Base-by-base conservation (phyloP, 2,329 filamentous ascomycete species). In the Arthroderma sp. region DNA sequence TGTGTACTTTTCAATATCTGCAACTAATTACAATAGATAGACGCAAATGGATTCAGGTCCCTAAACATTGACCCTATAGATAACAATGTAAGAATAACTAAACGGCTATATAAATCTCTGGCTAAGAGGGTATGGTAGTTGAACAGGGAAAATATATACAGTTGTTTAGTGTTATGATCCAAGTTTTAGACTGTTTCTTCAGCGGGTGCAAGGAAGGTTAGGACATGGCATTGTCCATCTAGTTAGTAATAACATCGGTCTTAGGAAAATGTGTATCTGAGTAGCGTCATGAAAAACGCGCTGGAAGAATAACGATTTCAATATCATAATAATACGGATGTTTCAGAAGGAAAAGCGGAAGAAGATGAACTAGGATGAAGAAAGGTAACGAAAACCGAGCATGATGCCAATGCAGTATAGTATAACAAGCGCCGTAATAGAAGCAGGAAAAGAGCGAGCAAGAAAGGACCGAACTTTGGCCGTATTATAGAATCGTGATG, bases 241-340 rank as follows among this genome's bases (percentile, higher is more conserved):
- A 21, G 44, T n/a, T 28, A 49, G 15, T 31, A 31, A 23, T 49
- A 49, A 49, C 21, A 31, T 5, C 15, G 44, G 21, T 49, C 11
- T 28, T 49, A n/a, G 11, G 15, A 49, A 31, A 9, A 49, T 31
- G 25, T 31, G 44, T 43, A 21, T 8, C 9, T 9, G n/a, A 21
- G 19, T 21, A 43, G 39, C 39, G 21, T 43, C 39, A 43, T 43
- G 17, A 19, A 43, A 17, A 6, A 43, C 39, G 21, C 17, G 39
- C 39, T 23, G 23, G 44, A 49, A 49, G 25, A 31, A 49, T 6
- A 31, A 28, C 23, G 21, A 43, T 21, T 23, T 43, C 13, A 43
- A 55, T 55, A 43, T 38, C 37, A 38, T 54, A 54, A 54, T 55
- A 55, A 55, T 31, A 55, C 54, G 41, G 13, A 15, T 7, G 21